Conservation (phyloP, 2,329 filamentous ascomycete species). For the Cordyceps javanica region DNA sequence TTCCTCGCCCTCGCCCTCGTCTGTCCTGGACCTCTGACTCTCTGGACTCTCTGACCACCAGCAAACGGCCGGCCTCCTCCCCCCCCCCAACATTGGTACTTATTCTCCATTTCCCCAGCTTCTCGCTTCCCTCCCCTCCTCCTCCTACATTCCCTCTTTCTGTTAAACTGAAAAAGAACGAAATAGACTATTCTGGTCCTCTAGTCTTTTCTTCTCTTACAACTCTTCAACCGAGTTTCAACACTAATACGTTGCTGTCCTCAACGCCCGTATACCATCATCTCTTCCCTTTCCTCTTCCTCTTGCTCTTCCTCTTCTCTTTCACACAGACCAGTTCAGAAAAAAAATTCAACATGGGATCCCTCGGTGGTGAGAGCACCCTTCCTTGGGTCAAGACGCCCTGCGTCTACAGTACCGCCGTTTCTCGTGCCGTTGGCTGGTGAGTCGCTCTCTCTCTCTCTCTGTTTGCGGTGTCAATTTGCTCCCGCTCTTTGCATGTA, state of each 20-base stretch:
- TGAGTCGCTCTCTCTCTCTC: constrained; percentile 36
- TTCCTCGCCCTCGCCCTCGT: too few relatives aligned
- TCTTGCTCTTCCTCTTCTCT: neutral
- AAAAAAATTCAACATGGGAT: constrained; percentile 37
- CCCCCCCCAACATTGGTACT: constrained; percentile 10
- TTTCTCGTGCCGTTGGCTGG: constrained; percentile 69
- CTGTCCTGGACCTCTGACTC: neutral
- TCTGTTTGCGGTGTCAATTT: too few relatives aligned
- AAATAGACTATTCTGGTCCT: neutral
- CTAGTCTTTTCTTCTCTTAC: constrained; percentile 6
- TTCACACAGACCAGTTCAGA: neutral
- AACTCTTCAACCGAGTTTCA: constrained; percentile 12
- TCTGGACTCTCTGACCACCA: constrained; percentile 5
- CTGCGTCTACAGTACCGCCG: constrained; percentile 56
- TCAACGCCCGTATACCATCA: constrained; percentile 10
- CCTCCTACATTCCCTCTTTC: neutral
- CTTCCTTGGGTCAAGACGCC: constrained; percentile 68
- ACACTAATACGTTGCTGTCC: constrained; percentile 13
- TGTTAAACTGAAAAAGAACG: neutral
- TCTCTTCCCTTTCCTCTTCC: too few relatives aligned
- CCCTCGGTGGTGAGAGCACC: constrained; percentile 30
- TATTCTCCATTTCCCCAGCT: constrained; percentile 5
- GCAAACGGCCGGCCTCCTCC: constrained; percentile 9
- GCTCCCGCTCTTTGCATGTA: constrained; percentile 15
- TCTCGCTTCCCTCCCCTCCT: neutral